These are phyloP conservation scores for Fusarium poae DNA, from an alignment of 2,329 filamentous ascomycete genomes.

Conservation along the genomic window DNA sequence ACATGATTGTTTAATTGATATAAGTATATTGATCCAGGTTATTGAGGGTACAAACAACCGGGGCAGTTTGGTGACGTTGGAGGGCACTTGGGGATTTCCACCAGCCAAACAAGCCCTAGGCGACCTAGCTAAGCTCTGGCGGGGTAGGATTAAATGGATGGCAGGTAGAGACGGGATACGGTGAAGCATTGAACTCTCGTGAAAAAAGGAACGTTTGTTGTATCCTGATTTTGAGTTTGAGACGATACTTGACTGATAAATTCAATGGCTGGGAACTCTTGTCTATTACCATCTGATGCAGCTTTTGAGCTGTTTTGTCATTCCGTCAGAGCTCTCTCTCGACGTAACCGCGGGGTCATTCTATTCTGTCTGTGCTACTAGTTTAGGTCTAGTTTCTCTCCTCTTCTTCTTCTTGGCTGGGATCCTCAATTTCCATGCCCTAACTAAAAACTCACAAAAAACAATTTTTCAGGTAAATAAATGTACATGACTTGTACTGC, in stretches of 20 bases:
- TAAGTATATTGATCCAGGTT: not conserved
- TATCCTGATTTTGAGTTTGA: constrained; percentile 16
- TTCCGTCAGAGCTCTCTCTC: constrained; percentile 21
- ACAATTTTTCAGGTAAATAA: constrained; percentile 20
- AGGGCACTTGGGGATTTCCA: constrained; percentile 22
- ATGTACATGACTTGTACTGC: constrained; percentile 7
- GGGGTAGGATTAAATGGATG: constrained; percentile 34
- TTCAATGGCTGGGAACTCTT: constrained; percentile 1
- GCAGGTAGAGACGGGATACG: not conserved
- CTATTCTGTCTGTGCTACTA: constrained; percentile 8
- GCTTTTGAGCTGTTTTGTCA: not conserved
- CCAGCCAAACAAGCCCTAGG: constrained; percentile 12
- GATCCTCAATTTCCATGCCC: constrained; percentile 33
- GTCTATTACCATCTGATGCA: constrained; percentile 4
- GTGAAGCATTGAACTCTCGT: constrained; percentile 3
- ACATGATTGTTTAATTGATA: not conserved
- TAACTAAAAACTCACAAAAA: constrained; percentile 43
- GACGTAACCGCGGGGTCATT: constrained; percentile 24
- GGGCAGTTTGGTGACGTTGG: constrained; percentile 15
- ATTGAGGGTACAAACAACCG: not conserved
- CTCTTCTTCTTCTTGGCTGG: constrained; percentile 11
- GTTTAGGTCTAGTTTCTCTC: constrained; percentile 11
- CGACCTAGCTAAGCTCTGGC: constrained; percentile 40
- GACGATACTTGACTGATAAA: not conserved
- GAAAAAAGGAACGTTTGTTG: not conserved